Base-by-base conservation (phyloP, 2,329 filamentous ascomycete species). In the Scytalidium lignicola region DNA sequence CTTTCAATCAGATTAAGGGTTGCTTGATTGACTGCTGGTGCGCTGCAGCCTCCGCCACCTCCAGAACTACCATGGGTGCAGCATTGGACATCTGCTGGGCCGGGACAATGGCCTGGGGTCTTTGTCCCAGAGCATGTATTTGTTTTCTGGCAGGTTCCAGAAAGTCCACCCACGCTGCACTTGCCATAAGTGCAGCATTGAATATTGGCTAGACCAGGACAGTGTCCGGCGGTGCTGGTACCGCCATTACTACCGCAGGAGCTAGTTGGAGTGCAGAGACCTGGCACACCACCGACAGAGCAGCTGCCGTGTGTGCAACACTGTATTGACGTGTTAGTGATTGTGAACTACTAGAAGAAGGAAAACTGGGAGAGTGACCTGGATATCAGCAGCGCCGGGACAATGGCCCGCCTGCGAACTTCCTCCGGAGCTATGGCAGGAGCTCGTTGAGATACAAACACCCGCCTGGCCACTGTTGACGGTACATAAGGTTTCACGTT, bases 1-100 rank as follows among this genome's bases (percentile, higher is more conserved):
- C 65, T 57, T 46, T 69, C 69, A 50, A 70, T 67, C 17, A 70
- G 56, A 43, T 57, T 41, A 19, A 70, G 49, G 10, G 66, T 68
- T 9, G 63, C 65, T 13, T 50, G 49, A 51, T 69, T 70, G 46
- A 68, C 58, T 3, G 51, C 43, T 7, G 61, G 59, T 5, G 47
- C 21, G 21, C 19, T 73, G 70, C 59, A 64, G 41, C 23, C 75
- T 74, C 51, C 18, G 32, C 32, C 29, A 20, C 18, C 21, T 2
- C 44, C 44, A 22, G 54, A 42, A 47, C 7, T 7, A 28, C n/a
- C n/a, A n/a, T 28, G 26, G 13, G 26, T 28, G 26, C 57, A 59
- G 32, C 57, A 59, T 44, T 58, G 50, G 2, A 58, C 42, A 47
- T 58, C 51, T 22, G 22, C 37, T 20, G 51, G 49, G 6, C 55